Evolutionary conservation across 169 alveolate genomes (phyloP).

Genomic region (Theileria annulata): DNA sequence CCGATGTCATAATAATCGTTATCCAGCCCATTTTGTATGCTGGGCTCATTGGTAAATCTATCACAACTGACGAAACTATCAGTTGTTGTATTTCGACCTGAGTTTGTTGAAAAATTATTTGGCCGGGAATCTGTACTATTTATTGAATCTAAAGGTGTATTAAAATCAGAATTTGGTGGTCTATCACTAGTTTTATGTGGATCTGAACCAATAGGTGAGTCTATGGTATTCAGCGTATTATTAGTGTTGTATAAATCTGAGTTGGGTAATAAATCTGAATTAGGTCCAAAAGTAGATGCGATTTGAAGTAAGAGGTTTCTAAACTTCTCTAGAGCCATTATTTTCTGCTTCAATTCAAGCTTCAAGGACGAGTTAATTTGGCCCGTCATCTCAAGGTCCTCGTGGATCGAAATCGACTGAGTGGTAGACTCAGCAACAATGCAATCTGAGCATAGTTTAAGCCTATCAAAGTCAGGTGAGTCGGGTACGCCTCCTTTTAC

Average conservation of each 20-base stretch:
- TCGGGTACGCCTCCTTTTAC: slow-evolving; percentile 40
- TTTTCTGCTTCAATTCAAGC: slow-evolving; percentile 69
- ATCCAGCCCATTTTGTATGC: slow-evolving; percentile 3
- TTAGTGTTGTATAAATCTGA: not conserved
- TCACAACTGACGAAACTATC: not conserved
- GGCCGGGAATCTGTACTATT: not conserved
- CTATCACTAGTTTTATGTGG: not conserved
- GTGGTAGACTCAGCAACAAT: slow-evolving; percentile 69
- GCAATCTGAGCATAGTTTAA: slow-evolving; percentile 70
- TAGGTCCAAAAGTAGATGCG: slow-evolving; percentile 64
- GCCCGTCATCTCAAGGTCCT: slow-evolving; percentile 77
- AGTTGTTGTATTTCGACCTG: not conserved
- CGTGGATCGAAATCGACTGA: slow-evolving; percentile 76
- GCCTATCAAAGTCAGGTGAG: slow-evolving; percentile 49
- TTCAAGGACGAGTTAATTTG: slow-evolving; percentile 74
- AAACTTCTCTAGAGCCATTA: slow-evolving; percentile 74
- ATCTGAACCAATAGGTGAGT: not conserved
- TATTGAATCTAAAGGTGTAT: too few relatives aligned
- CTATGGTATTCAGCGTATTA: not conserved
- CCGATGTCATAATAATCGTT: slow-evolving; percentile 34
- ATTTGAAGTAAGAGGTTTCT: slow-evolving; percentile 69
- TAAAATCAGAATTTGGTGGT: not conserved
- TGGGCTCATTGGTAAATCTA: too few relatives aligned
- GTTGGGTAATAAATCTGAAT: slow-evolving; percentile 32
- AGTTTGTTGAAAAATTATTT: not conserved